Percentiles rank a stretch among this genome's conserved stretches.
phyloP scores from a whole-genome alignment of 495 filamentous ascomycete species.

The Trichoderma reesei region DNA sequence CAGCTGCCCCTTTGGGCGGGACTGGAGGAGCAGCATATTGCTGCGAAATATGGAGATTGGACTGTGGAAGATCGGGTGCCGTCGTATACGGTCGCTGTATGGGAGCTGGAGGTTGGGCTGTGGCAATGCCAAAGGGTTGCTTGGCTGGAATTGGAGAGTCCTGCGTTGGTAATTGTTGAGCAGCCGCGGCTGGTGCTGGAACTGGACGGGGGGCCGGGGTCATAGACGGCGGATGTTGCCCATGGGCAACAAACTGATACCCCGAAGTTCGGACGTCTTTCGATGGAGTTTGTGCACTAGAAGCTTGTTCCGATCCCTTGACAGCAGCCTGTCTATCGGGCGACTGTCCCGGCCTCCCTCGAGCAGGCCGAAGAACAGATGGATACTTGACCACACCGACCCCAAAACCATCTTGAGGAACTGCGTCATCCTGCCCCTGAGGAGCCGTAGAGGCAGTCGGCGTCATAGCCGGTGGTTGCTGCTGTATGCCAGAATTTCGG shows the following conservation, averaged over 20 bases:
- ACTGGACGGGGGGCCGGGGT: not conserved
- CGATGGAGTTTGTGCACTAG: not conserved
- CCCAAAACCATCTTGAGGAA: not conserved
- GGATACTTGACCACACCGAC: not conserved
- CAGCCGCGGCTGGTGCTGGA: not conserved
- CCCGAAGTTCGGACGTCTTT: not conserved
- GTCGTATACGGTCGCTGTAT: not conserved
- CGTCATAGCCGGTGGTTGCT: too few relatives aligned
- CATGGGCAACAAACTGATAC: not conserved
- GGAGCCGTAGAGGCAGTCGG: too few relatives aligned
- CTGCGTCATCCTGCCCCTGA: too few relatives aligned
- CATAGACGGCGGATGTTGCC: conserved; percentile 1
- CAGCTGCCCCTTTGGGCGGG: not conserved
- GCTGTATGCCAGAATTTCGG: too few relatives aligned
- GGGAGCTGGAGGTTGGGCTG: not conserved
- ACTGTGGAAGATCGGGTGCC: not conserved
- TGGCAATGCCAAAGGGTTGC: not conserved
- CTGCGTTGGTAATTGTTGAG: not conserved
- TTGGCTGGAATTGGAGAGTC: not conserved
- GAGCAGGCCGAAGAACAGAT: not conserved
- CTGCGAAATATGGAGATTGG: not conserved
- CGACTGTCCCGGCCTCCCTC: not conserved
- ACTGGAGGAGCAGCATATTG: not conserved
- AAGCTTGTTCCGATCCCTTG: not conserved
- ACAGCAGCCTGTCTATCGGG: not conserved